Percentiles rank a stretch among this genome's conserved stretches.
Evolutionary conservation across 2,329 filamentous ascomycete genomes (phyloP).

Genomic region (Penicillium sp.): DNA sequence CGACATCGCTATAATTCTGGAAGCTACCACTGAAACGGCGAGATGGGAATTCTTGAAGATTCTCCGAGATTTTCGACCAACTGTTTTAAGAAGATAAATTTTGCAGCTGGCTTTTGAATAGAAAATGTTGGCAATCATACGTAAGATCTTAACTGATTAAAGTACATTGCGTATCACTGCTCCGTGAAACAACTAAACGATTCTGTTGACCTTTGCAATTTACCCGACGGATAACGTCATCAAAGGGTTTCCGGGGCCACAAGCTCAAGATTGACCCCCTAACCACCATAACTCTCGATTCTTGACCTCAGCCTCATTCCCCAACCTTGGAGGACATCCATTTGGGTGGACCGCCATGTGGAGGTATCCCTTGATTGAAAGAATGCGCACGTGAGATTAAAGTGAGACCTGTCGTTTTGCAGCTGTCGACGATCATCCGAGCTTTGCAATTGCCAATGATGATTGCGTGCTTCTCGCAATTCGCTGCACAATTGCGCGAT

Average conservation of each 20-base stretch:
- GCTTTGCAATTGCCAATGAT: conserved; percentile 12
- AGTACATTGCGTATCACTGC: neutral
- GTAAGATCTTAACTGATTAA: neutral
- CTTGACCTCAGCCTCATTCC: neutral
- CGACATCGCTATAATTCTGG: too few relatives aligned
- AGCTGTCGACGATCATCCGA: conserved; percentile 6
- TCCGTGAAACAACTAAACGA: neutral
- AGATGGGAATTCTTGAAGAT: too few relatives aligned
- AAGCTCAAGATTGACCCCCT: neutral
- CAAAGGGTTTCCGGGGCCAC: neutral
- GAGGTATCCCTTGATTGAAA: neutral
- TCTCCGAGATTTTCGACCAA: too few relatives aligned
- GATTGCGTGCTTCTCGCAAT: conserved; percentile 23
- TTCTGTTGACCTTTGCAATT: neutral
- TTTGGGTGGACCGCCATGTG: neutral
- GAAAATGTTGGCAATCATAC: too few relatives aligned
- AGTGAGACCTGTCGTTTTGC: neutral
- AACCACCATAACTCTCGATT: neutral
- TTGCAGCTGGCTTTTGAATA: neutral
- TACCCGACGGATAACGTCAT: neutral
- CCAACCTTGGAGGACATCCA: neutral
- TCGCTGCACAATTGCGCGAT: conserved; percentile 19
- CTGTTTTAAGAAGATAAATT: neutral
- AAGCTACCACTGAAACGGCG: too few relatives aligned
- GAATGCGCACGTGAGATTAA: neutral